Evolutionary conservation across 768 basidiomycete species (phyloP), one percentile per base, ranked within the genome.

Genomic region (Naematelia encephala): DNA sequence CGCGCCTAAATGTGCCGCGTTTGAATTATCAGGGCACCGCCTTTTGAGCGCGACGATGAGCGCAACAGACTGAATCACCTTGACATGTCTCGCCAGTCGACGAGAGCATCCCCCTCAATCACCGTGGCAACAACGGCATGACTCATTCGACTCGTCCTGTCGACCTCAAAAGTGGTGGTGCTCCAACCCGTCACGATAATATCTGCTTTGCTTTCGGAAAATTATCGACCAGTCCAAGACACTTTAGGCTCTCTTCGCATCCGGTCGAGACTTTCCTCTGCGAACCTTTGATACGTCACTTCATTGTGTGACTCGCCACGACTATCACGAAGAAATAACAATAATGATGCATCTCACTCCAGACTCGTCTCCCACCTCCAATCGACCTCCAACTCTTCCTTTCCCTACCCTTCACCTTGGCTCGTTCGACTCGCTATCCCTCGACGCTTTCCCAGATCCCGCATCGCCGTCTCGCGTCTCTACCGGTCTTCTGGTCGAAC

Each of bases 341-440:
- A 47, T 28, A 21, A 54, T 47, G 45, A 47, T 53, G 27, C 30
- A 10, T 12, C 21, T 60, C 22, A 22, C 48, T 29, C 28, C 56
- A 14, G 49, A n/a, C 4, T 19, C 51, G 13, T 27, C 34, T 39
- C 47, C 39, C 8, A 52, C 51, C 54, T 1, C 64, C 26, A 54
- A 56, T 22, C 58, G 69, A 51, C 69, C 66, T 1, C 67, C 69
- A 19, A 66, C 62, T 8, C 47, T 71, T 22, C 50, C 58, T 10
- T 68, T 66, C 58, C 69, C 69, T 21, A 27, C 62, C 13, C 52
- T 71, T 1, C 69, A 71, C 43, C 64, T 71, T 25, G 69, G 62
- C 13, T 71, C 69, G n/a, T 71, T 71, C 49, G 27, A 61, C 27
- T 29, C 54, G 13, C 34, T 63, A 5, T 53, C 55, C 4, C 45